Evolutionary conservation across 2,329 filamentous ascomycete species (phyloP).

Genomic region (Pseudophaeomoniella oleicola): DNA sequence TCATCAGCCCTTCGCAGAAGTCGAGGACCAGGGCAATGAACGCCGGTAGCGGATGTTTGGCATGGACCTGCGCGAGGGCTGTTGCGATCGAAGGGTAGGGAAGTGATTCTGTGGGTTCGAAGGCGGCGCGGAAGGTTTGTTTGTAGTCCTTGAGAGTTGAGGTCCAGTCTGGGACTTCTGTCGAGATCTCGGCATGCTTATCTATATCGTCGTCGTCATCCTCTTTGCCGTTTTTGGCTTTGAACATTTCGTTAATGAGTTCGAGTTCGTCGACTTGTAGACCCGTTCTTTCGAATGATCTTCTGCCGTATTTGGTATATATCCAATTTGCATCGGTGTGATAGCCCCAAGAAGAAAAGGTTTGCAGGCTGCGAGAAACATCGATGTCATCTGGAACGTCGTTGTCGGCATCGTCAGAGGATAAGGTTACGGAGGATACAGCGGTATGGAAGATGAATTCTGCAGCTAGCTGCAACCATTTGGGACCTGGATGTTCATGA

Average conservation of each 20-base stretch:
- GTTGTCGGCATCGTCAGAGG: background rate
- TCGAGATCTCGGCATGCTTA: no score
- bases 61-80: background rate
- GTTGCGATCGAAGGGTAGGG: background rate
- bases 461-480: slow-evolving; percentile 9
- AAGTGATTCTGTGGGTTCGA: slow-evolving; percentile 5
- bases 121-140: slow-evolving; percentile 4
- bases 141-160: background rate
- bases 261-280: background rate
- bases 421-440: slow-evolving; percentile 1
- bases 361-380: background rate
- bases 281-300: no score
- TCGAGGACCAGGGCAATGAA: slow-evolving; percentile 3
- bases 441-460: slow-evolving; percentile 10
- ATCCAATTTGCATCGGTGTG: background rate
- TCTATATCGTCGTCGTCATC: no score
- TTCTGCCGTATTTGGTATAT: no score
- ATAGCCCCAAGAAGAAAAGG: background rate
- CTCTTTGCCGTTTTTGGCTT: no score
- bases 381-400: background rate
- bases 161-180: background rate
- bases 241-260: background rate
- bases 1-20: slow-evolving; percentile 1
- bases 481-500: slow-evolving; percentile 3
- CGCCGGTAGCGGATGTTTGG: background rate